phyloP scores from a whole-genome alignment of 441 rosid genomes.

The Melastoma candidum region DNA sequence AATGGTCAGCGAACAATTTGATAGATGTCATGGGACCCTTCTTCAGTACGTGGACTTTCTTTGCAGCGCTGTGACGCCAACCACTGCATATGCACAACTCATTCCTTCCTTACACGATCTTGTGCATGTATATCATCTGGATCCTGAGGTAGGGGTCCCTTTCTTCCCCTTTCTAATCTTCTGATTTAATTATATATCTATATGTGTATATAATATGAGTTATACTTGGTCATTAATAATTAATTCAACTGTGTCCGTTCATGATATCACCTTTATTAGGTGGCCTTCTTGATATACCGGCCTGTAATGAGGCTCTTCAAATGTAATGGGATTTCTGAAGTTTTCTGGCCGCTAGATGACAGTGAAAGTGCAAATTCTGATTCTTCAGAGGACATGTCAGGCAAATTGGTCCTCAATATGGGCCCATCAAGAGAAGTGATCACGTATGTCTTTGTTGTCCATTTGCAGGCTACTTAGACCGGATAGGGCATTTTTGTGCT shows the following conservation, averaged over 20 bases:
- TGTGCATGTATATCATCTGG: slow-evolving; percentile 88
- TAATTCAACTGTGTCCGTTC: neutral
- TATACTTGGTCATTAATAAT: neutral
- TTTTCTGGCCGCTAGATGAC: slow-evolving; percentile 85
- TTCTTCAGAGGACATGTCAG: slow-evolving; percentile 29
- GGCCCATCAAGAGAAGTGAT: slow-evolving; percentile 50
- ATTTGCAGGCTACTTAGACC: neutral
- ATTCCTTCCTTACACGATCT: slow-evolving; percentile 92
- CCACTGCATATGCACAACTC: slow-evolving; percentile 69
- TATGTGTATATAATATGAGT: too few species aligned
- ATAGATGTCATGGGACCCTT: slow-evolving; percentile 98
- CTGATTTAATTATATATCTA: too few species aligned
- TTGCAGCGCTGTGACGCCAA: slow-evolving; percentile 73
- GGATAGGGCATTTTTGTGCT: too few species aligned
- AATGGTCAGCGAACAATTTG: slow-evolving; percentile 99
- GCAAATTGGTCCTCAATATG: slow-evolving; percentile 54
- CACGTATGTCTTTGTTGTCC: slow-evolving; percentile 32
- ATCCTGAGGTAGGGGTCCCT: slow-evolving; percentile 72
- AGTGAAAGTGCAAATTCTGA: slow-evolving; percentile 35
- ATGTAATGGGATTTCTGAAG: slow-evolving; percentile 58
- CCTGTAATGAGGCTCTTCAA: slow-evolving; percentile 98
- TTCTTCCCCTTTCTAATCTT: slow-evolving; percentile 11
- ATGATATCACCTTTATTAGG: slow-evolving; percentile 31
- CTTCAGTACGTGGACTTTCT: slow-evolving; percentile 99
- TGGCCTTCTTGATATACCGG: slow-evolving; percentile 93